Evolutionary conservation across 257 asterid genomes (phyloP).

Genomic region (Nicotiana knightiana): DNA sequence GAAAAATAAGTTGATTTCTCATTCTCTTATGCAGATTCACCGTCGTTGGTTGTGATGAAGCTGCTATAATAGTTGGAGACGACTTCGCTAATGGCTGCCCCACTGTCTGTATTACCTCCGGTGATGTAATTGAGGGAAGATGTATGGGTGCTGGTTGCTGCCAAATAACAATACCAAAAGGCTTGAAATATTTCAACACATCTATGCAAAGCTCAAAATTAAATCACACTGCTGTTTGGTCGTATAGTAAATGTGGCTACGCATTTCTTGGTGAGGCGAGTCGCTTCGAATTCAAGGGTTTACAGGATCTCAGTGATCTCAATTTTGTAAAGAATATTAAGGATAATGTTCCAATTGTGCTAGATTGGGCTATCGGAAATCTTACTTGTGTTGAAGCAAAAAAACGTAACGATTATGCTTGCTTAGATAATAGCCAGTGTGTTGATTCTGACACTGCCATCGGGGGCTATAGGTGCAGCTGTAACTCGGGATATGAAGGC

Average conservation of each 20-base stretch:
- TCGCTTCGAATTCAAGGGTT: slow-evolving; percentile 39
- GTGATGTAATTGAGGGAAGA: slow-evolving; percentile 30
- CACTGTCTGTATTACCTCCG: slow-evolving; percentile 32
- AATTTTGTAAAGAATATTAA: slow-evolving; percentile 22
- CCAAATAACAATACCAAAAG: slow-evolving; percentile 59
- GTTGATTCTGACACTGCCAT: slow-evolving; percentile 37
- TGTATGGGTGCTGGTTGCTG: slow-evolving; percentile 77
- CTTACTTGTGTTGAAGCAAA: slow-evolving; percentile 29
- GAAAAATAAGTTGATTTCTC: background rate
- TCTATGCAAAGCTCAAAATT: background rate
- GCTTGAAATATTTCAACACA: slow-evolving; percentile 12
- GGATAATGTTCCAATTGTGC: slow-evolving; percentile 36
- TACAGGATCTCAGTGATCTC: slow-evolving; percentile 42
- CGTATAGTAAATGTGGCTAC: slow-evolving; percentile 53
- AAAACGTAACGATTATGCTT: slow-evolving; percentile 25
- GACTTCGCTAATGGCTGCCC: slow-evolving; percentile 50
- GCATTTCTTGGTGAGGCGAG: slow-evolving; percentile 57
- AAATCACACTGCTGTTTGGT: slow-evolving; percentile 33
- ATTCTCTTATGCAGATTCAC: slow-evolving; percentile 13
- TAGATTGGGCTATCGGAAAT: slow-evolving; percentile 75
- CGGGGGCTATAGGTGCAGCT: slow-evolving; percentile 60
- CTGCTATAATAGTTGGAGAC: slow-evolving; percentile 24
- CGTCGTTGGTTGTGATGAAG: slow-evolving; percentile 63
- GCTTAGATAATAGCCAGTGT: slow-evolving; percentile 43
- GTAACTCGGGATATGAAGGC: slow-evolving; percentile 50